Percentiles rank a stretch among this genome's conserved stretches.
phyloP scores from a whole-genome alignment of 768 basidiomycete species.

The Agaricus blazei region DNA sequence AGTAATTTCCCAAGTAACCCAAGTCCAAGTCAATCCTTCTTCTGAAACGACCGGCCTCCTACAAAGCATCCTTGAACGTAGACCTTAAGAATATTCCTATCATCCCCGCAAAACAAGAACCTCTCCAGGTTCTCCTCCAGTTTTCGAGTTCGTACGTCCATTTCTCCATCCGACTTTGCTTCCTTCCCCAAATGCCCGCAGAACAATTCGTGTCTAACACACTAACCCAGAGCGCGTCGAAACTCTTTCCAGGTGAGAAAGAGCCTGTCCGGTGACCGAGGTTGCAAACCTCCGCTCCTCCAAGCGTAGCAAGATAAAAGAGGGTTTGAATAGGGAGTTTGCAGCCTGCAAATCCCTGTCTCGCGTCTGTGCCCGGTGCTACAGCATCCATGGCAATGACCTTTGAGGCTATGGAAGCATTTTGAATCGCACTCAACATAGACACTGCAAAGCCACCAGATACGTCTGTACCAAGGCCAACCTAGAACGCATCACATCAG shows the following conservation, averaged over 20 bases:
- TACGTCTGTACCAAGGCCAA: conserved; percentile 92
- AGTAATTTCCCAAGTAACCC: too few relatives aligned
- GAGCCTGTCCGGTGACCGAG: conserved; percentile 68
- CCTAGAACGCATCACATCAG: conserved; percentile 36
- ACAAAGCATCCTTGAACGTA: conserved; percentile 80
- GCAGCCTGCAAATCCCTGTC: conserved; percentile 40
- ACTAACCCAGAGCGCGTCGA: conserved; percentile 81
- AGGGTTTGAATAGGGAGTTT: conserved; percentile 72
- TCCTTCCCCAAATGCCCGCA: conserved; percentile 36
- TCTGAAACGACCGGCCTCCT: conserved; percentile 50
- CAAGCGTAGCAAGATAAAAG: conserved; percentile 86
- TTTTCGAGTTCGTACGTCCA: conserved; percentile 25
- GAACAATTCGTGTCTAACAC: conserved; percentile 42
- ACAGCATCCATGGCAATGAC: conserved; percentile 47
- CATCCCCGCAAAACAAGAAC: conserved; percentile 85
- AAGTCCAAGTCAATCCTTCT: background rate
- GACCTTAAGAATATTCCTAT: conserved; percentile 76
- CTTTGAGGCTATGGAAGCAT: conserved; percentile 80
- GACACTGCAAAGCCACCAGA: conserved; percentile 85
- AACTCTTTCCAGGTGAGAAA: conserved; percentile 77
- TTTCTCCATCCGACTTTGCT: conserved; percentile 2
- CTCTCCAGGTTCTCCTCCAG: conserved; percentile 68
- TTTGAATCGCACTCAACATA: conserved; percentile 69
- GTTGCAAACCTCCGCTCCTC: conserved; percentile 82
- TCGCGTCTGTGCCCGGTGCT: background rate